A percentile compares a stretch with the other conserved stretches of the same genome.
Conservation (phyloP, 78 protist species). For the Carpediemonas membranifera region DNA sequence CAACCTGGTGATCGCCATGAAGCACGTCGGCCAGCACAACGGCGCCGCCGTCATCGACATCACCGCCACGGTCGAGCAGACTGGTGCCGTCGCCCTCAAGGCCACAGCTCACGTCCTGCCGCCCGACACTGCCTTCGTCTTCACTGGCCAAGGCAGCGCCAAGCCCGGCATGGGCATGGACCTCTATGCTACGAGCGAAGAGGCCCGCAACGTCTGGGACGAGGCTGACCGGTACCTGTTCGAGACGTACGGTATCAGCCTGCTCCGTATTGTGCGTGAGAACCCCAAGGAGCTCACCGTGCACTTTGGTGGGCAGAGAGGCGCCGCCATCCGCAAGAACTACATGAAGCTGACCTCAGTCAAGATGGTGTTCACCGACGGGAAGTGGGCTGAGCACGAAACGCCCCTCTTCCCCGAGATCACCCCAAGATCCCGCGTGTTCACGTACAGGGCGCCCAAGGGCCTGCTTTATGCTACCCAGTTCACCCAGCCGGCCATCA, state of each 20-base stretch:
- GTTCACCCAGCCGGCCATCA: conserved; percentile 55
- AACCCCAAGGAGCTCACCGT: conserved; percentile 47
- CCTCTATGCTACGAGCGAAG: conserved; percentile 25
- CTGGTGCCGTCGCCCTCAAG: conserved; percentile 23
- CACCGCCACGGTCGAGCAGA: conserved; percentile 11
- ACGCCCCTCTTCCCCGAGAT: conserved; percentile 10
- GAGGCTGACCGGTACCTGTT: conserved; percentile 36
- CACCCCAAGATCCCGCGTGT: conserved; percentile 1
- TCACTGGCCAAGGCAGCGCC: conserved; percentile 57
- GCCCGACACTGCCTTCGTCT: conserved; percentile 45
- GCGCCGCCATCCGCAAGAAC: conserved; percentile 38
- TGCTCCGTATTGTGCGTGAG: conserved; percentile 42
- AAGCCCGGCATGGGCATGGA: conserved; percentile 57
- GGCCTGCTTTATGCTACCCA: conserved; percentile 58
- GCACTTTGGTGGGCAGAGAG: conserved; percentile 49
- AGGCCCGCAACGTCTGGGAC: conserved; percentile 46
- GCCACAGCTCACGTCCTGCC: conserved; percentile 34
- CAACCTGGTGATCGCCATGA: not conserved
- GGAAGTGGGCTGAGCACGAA: not conserved
- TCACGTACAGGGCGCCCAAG: conserved; percentile 37
- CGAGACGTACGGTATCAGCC: conserved; percentile 34
- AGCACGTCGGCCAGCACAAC: conserved; percentile 43
- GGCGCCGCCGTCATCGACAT: conserved; percentile 34
- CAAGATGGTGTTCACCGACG: conserved; percentile 2
- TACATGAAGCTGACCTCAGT: conserved; percentile 5